phyloP scores from a whole-genome alignment of 805 yeast genomes.

The Suhomyces xylopsoci region DNA sequence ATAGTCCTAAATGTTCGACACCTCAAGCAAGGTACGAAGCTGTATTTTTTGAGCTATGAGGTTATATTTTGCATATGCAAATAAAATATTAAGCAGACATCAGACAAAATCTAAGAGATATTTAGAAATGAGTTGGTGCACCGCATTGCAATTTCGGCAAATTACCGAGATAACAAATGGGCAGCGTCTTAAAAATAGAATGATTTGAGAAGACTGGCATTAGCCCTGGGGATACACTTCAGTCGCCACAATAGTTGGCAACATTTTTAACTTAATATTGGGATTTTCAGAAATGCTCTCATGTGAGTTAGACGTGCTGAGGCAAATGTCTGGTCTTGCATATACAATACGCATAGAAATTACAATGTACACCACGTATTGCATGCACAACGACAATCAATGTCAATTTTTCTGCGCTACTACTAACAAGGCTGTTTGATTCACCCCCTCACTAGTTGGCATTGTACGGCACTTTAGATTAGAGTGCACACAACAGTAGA shows the following conservation, averaged over 20 bases:
- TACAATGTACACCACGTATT: background rate
- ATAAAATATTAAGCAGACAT: background rate
- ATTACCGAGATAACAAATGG: background rate
- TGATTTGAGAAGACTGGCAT: background rate
- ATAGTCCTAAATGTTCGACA: constrained; percentile 1
- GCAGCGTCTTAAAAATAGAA: background rate
- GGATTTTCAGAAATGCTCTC: background rate
- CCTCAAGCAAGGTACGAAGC: constrained; percentile 3
- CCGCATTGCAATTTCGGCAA: background rate
- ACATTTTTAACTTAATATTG: background rate
- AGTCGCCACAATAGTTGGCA: background rate
- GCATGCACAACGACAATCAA: background rate
- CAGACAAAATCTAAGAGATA: background rate
- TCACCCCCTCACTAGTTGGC: background rate
- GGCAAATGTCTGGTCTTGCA: background rate
- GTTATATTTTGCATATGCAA: background rate
- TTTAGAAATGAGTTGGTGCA: background rate
- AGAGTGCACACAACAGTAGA: background rate
- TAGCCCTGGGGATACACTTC: background rate
- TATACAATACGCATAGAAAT: background rate
- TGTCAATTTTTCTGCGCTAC: background rate
- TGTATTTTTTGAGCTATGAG: background rate
- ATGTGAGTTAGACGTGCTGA: background rate
- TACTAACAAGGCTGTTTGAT: background rate
- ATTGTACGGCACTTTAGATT: background rate